Evolutionary conservation across 139 green algal genomes (phyloP), one percentile per base, ranked within the genome.

Genomic region (Auxenochlorella pyrenoidosa): DNA sequence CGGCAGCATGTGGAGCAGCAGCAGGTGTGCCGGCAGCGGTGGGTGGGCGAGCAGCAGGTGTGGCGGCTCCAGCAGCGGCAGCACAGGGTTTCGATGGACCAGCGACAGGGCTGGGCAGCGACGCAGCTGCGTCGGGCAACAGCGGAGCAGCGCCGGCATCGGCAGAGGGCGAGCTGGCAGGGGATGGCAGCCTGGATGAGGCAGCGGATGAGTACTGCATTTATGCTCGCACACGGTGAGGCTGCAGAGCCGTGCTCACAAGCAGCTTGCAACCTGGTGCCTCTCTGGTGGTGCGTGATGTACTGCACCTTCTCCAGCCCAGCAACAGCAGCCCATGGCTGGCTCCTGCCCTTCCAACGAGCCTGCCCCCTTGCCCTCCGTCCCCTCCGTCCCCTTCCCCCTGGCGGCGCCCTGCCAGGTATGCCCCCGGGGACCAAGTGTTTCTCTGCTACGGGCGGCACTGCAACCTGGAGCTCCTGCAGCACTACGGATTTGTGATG

Each of bases 401-500:
- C 38, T 84, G 68, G 38, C 38, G 84, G 5, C 30, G 19, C 15
- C 43, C 21, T 34, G 36, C 65, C 85, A 91, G 90, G 0, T 94
- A 94, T n/a, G 15, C 24, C 3, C 38, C 60, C 0, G 92, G 92
- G 26, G 91, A 94, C 38, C 86, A 98, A 84, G 93, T 98, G 36
- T 94, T 97, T 79, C 85, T 99, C 12, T 98, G 94, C 88, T 99
- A 99, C 85, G 96, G 96, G 15, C 59, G 85, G 12, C 92, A 99
- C 91, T 95, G 85, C 43, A 99, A 99, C 88, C 82, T 98, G 44
- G 94, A 98, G 81, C 90, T 99, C 44, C 88, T 99, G 59, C 87
- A 96, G 84, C 91, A 95, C 38, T 99, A 99, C 79, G 96, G 96
- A 21, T 99, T 99, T 83, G 44, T 95, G 47, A 84, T 98, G 71